Conservation (phyloP, 148 eudicot species). For the Cornus controversa region DNA sequence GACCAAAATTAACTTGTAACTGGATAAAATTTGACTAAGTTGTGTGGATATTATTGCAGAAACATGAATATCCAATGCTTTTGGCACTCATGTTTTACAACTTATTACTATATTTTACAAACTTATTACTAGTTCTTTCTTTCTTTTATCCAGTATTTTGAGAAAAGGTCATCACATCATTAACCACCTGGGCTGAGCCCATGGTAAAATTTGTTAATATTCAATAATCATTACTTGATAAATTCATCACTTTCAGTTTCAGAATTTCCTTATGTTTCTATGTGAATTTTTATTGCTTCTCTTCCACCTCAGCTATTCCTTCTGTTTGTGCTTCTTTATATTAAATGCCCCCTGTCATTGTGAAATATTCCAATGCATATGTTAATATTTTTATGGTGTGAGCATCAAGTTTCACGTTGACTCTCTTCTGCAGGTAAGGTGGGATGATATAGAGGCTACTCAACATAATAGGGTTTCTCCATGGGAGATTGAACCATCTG, state of each 20-base stretch:
- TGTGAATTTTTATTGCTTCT: not conserved
- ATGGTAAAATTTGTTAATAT: not conserved
- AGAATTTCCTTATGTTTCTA: not conserved
- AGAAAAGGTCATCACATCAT: no score
- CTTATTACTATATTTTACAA: no score
- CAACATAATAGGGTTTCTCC: conserved; percentile 91
- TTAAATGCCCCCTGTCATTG: not conserved
- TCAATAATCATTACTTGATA: no score
- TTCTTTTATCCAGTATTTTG: no score
- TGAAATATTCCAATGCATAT: not conserved
- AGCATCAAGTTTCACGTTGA: not conserved
- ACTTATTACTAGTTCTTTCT: no score
- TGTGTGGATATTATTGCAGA: no score
- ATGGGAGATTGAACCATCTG: conserved; percentile 87
- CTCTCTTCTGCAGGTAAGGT: conserved; percentile 67
- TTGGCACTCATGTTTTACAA: no score
- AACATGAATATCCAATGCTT: no score
- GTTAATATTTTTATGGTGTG: not conserved
- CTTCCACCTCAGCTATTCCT: not conserved
- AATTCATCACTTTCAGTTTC: not conserved
- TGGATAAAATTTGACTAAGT: no score
- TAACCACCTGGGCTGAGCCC: not conserved
- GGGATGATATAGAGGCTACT: conserved; percentile 78
- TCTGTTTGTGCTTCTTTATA: not conserved
- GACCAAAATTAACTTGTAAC: no score